Conservation (phyloP, 345 rosid species). For the Rubroshorea leprosula region DNA sequence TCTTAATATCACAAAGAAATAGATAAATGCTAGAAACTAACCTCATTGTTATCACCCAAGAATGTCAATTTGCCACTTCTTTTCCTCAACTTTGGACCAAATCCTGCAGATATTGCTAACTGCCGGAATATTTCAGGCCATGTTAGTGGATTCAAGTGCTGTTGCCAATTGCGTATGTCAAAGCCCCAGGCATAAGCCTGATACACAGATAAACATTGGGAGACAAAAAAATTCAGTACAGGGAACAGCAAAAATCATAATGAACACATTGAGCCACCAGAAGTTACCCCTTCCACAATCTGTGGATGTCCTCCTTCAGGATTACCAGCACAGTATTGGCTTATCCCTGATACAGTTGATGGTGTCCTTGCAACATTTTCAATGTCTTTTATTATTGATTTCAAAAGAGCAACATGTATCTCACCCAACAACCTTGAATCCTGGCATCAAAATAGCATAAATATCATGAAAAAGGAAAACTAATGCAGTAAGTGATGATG, state of each 20-base stretch:
- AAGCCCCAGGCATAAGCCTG: slow-evolving; percentile 99
- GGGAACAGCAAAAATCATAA: slow-evolving; percentile 14
- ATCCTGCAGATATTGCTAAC: slow-evolving; percentile 81
- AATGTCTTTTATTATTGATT: slow-evolving; percentile 72
- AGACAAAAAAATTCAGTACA: background rate
- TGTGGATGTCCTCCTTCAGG: slow-evolving; percentile 99
- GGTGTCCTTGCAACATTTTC: slow-evolving; percentile 97
- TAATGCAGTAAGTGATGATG: slow-evolving; percentile 7
- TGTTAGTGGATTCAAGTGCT: slow-evolving; percentile 71
- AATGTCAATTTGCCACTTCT: slow-evolving; percentile 31
- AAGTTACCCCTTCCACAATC: slow-evolving; percentile 90
- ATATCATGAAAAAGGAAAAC: slow-evolving; percentile 14
- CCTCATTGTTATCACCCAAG: slow-evolving; percentile 66
- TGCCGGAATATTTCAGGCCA: slow-evolving; percentile 98
- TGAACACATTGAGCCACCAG: slow-evolving; percentile 1
- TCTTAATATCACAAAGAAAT: background rate
- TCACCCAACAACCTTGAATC: slow-evolving; percentile 96
- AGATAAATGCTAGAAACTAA: slow-evolving; percentile 18
- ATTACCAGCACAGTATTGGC: slow-evolving; percentile 70
- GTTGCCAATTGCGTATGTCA: slow-evolving; percentile 93
- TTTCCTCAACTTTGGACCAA: slow-evolving; percentile 84
- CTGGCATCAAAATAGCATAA: slow-evolving; percentile 35
- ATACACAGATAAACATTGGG: background rate
- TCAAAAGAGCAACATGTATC: slow-evolving; percentile 80
- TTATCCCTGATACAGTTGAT: slow-evolving; percentile 65